Conservation (phyloP, 306 rosid genomes). For the Lathyrus tuberosus region DNA sequence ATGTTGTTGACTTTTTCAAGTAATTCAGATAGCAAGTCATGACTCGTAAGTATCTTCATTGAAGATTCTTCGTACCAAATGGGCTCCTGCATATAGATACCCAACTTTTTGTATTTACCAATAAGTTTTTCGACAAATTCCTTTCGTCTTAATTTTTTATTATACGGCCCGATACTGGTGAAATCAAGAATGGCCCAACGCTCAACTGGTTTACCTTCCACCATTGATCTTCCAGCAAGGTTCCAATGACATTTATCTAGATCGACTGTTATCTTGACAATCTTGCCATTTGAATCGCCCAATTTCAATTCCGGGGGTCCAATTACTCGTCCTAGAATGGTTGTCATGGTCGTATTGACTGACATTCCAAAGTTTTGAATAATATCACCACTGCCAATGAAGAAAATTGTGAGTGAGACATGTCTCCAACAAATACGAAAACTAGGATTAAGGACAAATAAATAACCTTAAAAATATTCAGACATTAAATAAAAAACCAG, state of each 20-base stretch:
- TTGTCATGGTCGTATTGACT: slow-evolving; percentile 59
- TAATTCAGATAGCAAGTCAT: slow-evolving; percentile 45
- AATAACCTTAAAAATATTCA: slow-evolving; percentile 13
- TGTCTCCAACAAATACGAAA: slow-evolving; percentile 10
- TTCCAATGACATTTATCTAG: slow-evolving; percentile 74
- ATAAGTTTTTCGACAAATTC: slow-evolving; percentile 55
- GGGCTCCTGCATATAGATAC: slow-evolving; percentile 67
- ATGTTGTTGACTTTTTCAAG: slow-evolving; percentile 47
- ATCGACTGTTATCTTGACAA: slow-evolving; percentile 49
- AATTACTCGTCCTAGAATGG: slow-evolving; percentile 63
- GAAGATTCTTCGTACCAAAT: slow-evolving; percentile 39
- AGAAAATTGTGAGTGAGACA: slow-evolving; percentile 18
- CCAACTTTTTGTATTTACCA: slow-evolving; percentile 51
- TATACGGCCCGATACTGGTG: slow-evolving; percentile 27
- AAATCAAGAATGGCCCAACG: slow-evolving; percentile 71
- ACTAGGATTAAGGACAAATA: not conserved
- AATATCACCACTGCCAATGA: slow-evolving; percentile 57
- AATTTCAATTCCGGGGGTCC: slow-evolving; percentile 69
- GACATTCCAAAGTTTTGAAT: slow-evolving; percentile 64
- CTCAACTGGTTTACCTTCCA: slow-evolving; percentile 61
- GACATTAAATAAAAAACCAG: slow-evolving; percentile 20
- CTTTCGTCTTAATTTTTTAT: slow-evolving; percentile 32
- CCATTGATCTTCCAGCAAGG: slow-evolving; percentile 59
- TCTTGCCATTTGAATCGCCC: slow-evolving; percentile 57
- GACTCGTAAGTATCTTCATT: slow-evolving; percentile 48